Percentiles rank a stretch among this genome's conserved stretches.
Conservation (phyloP, 768 basidiomycete genomes). For the Brasilioporus rufonigricans region DNA sequence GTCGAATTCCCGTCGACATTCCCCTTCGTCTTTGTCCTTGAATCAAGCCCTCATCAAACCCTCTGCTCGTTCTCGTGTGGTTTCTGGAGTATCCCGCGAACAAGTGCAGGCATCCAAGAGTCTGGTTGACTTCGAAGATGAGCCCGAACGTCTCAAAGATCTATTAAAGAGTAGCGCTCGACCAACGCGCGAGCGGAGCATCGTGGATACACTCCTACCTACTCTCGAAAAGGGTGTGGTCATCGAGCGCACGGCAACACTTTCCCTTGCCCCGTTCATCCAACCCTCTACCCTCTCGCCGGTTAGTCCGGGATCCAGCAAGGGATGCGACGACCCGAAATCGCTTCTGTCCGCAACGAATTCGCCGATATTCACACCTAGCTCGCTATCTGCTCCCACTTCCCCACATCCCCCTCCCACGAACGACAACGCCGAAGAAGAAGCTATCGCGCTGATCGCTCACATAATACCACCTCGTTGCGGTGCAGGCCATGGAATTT, state of each 20-base stretch:
- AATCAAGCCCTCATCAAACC: conserved; percentile 49
- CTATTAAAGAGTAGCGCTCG: conserved; percentile 56
- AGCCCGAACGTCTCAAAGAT: conserved; percentile 71
- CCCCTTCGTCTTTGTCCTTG: conserved; percentile 38
- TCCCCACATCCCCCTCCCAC: conserved; percentile 20
- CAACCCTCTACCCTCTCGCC: conserved; percentile 4
- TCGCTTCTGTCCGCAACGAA: conserved; percentile 47
- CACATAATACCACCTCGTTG: conserved; percentile 47
- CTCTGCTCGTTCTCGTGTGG: conserved; percentile 57
- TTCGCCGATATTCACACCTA: conserved; percentile 41
- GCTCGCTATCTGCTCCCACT: conserved; percentile 38
- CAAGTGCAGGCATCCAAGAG: conserved; percentile 76
- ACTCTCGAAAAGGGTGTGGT: conserved; percentile 29
- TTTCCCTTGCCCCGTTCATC: conserved; percentile 12
- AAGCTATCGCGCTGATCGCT: conserved; percentile 20
- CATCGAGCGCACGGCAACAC: conserved; percentile 22
- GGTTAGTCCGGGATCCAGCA: conserved; percentile 16
- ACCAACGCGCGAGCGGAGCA: conserved; percentile 22
- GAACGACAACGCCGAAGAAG: conserved; percentile 17
- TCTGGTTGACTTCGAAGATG: conserved; percentile 80
- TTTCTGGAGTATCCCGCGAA: conserved; percentile 70
- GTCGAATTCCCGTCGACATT: conserved; percentile 28
- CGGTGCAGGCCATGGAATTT: conserved; percentile 40
- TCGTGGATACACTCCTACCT: conserved; percentile 32
- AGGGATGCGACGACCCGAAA: conserved; percentile 33